These are phyloP conservation scores for Phaeophleospora eucalypticola DNA, from an alignment of 2,329 filamentous ascomycete genomes.

Conservation along the genomic window DNA sequence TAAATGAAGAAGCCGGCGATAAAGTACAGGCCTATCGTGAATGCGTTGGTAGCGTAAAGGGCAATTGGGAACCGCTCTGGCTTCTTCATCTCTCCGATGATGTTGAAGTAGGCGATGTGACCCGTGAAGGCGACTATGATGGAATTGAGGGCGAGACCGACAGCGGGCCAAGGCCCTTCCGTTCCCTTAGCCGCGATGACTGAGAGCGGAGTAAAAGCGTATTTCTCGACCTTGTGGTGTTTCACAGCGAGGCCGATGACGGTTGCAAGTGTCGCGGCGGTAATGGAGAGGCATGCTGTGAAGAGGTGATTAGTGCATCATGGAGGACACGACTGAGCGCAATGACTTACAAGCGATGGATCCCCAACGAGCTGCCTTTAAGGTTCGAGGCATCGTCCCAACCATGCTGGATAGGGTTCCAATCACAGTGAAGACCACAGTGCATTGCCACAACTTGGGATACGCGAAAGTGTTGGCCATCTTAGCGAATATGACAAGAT, in stretches of 20 bases:
- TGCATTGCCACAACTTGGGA: too few relatives aligned
- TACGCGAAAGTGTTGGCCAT: conserved; percentile 67
- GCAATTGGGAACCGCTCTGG: conserved; percentile 60
- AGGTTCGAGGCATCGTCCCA: conserved; percentile 59
- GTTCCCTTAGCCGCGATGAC: too few relatives aligned
- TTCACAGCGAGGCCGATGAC: conserved; percentile 33
- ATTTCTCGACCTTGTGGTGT: neutral
- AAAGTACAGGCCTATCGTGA: conserved; percentile 59
- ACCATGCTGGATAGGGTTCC: conserved; percentile 54
- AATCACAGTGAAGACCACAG: conserved; percentile 54
- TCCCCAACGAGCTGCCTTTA: conserved; percentile 59
- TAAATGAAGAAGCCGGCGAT: conserved; percentile 64
- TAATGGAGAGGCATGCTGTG: conserved; percentile 59
- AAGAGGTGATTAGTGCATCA: conserved; percentile 10
- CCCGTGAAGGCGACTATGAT: conserved; percentile 64
- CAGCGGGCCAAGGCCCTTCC: neutral
- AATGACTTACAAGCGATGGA: conserved; percentile 54
- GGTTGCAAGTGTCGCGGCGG: conserved; percentile 57
- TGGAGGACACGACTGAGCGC: conserved; percentile 20
- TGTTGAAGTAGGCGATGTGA: conserved; percentile 64
- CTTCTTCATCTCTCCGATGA: conserved; percentile 61
- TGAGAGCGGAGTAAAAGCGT: neutral
- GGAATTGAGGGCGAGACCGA: conserved; percentile 54
- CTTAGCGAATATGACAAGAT: conserved; percentile 66
- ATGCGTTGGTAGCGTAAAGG: conserved; percentile 57